Evolutionary conservation across 306 rosid genomes (phyloP), one percentile per base, ranked within the genome.

Genomic region (Senna tora): DNA sequence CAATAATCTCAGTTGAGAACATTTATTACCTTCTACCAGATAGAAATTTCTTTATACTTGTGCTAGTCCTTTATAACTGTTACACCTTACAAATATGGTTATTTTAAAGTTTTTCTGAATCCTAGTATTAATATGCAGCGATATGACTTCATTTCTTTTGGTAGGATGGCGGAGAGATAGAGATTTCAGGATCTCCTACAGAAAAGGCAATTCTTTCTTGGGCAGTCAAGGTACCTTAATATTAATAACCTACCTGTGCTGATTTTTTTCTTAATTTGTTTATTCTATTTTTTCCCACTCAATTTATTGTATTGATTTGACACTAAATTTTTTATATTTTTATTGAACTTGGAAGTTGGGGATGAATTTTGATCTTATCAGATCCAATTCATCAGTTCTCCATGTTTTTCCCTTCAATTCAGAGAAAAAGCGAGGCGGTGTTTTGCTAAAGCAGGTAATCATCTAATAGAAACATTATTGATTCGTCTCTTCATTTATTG

Each of bases 361-460:
- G 55, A 91, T 94, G 99, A 85, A 89, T 67, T 94, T 91, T 79
- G 88, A 84, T 71, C 58, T 52, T 74, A 72, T 58, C 79, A 94
- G 92, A 82, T 89, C 95, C 66, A 84, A 67, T 76, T 71, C 96
- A 2, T 67, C 70, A 53, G 78, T 89, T 78, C 92, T 94, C 53
- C 96, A 89, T 47, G 97, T 94, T 71, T 87, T 85, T 75, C 99
- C 99, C 22, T 94, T 94, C 90, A 94, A 91, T 83, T 94, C 99
- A 32, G 99, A 94, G 91, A 94, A 94, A 77, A 94, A 94, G 80
- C 83, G 93, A 82, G 99, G 99, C 2, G 99, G 99, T 71, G 93
- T 89, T 80, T 94, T 97, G 56, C n/a, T 91, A 51, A 91, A 94
- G 79, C 87, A 14, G 89, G 99, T 91, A 81, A 71, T 73, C 41